Evolutionary conservation across 441 rosid species (phyloP).

Genomic region (Arabidopsis lyrata): DNA sequence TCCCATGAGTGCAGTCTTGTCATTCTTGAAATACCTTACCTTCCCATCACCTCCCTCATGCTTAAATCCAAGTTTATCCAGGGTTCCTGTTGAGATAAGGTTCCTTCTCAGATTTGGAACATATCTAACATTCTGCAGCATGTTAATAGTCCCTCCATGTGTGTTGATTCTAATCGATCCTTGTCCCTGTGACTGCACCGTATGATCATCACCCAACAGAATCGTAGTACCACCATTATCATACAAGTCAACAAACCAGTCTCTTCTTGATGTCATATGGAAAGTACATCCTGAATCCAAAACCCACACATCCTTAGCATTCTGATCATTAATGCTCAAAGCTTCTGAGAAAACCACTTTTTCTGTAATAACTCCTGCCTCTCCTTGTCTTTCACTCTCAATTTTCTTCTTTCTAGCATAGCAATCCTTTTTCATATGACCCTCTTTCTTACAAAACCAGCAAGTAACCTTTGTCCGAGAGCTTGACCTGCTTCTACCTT

Average conservation of each 20-base stretch:
- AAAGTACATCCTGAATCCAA: not conserved
- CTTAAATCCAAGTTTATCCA: not conserved
- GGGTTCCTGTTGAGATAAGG: not conserved
- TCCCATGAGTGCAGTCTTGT: not conserved
- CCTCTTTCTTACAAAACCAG: not conserved
- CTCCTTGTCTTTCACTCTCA: not conserved
- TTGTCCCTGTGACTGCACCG: not conserved
- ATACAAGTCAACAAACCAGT: not conserved
- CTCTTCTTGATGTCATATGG: not conserved
- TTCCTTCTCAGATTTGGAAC: not conserved
- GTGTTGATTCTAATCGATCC: not conserved
- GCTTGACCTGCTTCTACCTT: not conserved
- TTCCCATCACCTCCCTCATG: not conserved
- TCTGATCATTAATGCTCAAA: not conserved
- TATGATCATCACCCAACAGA: not conserved
- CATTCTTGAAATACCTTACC: not conserved
- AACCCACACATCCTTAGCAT: not conserved
- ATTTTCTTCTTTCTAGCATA: not conserved
- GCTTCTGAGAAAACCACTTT: not conserved
- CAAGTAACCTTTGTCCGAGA: not conserved
- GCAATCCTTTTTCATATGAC: not conserved
- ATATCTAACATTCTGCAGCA: not conserved
- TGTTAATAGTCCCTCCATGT: not conserved
- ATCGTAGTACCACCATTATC: not conserved
- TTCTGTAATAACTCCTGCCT: not conserved